Evolutionary conservation across 768 basidiomycete genomes (phyloP).

Genomic region (Termitomyces sp.): DNA sequence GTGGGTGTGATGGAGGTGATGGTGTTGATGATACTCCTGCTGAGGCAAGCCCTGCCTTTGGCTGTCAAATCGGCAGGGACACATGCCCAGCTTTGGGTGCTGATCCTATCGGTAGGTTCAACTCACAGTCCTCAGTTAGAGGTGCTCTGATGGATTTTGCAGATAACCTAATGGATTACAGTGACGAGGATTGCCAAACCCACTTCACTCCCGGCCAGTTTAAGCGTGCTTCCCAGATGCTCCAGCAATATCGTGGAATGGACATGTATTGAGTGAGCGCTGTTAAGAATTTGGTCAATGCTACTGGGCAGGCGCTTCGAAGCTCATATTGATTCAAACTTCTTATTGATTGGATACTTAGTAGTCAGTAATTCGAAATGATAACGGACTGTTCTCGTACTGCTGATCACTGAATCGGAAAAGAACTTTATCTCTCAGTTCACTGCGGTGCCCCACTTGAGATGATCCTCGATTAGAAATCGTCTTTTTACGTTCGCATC

Average conservation of each 20-base stretch:
- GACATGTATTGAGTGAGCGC: neutral
- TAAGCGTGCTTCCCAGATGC: neutral
- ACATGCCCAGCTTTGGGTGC: constrained; percentile 29
- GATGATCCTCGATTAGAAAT: too few relatives aligned
- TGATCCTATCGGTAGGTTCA: constrained; percentile 31
- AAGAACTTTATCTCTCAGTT: too few relatives aligned
- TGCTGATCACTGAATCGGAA: too few relatives aligned
- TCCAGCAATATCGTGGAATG: neutral
- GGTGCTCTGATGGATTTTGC: neutral
- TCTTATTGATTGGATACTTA: too few relatives aligned
- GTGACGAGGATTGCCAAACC: neutral
- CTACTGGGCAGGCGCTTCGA: too few relatives aligned
- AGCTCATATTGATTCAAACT: too few relatives aligned
- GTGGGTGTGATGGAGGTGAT: constrained; percentile 24
- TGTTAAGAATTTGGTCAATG: too few relatives aligned
- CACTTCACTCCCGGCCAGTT: neutral
- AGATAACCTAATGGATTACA: constrained; percentile 7
- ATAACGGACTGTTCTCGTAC: too few relatives aligned
- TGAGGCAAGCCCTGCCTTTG: constrained; percentile 28
- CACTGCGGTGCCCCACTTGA: too few relatives aligned
- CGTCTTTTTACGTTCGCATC: too few relatives aligned
- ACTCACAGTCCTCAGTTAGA: neutral
- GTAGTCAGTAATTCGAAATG: too few relatives aligned
- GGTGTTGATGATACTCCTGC: constrained; percentile 30
- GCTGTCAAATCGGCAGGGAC: constrained; percentile 30